phyloP scores from a whole-genome alignment of 208 protist species.

The Crithidia expoeki region DNA sequence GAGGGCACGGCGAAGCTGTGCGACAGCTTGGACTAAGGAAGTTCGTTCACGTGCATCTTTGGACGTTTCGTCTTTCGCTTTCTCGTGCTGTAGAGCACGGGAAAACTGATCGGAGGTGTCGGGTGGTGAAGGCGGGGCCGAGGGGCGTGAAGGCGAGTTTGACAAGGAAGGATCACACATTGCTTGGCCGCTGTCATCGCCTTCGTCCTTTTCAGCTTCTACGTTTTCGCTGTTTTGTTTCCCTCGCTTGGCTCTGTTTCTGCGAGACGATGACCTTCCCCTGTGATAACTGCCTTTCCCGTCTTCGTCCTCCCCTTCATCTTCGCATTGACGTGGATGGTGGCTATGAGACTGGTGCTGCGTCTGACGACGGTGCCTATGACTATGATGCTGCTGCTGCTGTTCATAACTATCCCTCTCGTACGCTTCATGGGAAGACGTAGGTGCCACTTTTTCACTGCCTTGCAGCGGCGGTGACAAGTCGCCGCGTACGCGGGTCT shows the following conservation, averaged over 20 bases:
- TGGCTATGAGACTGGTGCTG: conserved; percentile 4
- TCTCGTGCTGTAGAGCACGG: conserved; percentile 5
- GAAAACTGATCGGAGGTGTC: not conserved
- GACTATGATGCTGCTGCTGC: not conserved
- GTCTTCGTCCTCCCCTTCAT: not conserved
- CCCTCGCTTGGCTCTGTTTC: no score
- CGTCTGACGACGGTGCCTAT: conserved; percentile 1
- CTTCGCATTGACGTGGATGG: not conserved
- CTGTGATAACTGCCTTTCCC: not conserved
- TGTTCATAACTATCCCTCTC: not conserved
- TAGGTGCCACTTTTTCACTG: not conserved
- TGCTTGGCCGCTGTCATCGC: not conserved
- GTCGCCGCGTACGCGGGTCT: not conserved
- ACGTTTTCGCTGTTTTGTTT: no score
- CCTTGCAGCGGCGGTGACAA: not conserved
- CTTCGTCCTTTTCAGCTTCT: not conserved
- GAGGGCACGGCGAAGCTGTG: conserved; percentile 12
- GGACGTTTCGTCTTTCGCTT: not conserved
- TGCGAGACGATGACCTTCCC: not conserved
- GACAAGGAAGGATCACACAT: not conserved
- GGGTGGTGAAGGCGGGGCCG: conserved; percentile 9
- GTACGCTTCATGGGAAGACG: not conserved
- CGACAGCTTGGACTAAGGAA: not conserved
- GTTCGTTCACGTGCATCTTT: not conserved
- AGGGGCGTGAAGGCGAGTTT: not conserved